Evolutionary conservation across 2,329 filamentous ascomycete genomes (phyloP).

Genomic region (Stagonosporopsis vannaccii): DNA sequence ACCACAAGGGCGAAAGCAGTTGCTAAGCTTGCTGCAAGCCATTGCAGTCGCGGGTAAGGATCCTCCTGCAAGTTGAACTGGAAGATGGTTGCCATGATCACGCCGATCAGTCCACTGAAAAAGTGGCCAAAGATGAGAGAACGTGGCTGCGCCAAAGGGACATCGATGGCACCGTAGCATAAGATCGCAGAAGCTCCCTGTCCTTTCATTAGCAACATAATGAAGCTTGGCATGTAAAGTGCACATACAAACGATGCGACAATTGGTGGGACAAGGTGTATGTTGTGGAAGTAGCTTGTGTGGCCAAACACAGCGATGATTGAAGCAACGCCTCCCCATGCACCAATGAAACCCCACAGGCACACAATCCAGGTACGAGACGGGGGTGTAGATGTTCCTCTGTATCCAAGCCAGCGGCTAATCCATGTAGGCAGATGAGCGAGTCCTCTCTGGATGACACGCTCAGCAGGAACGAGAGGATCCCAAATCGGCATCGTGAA

Average conservation of each 20-base stretch:
- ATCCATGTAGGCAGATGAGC: constrained; percentile 67
- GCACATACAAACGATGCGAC: constrained; percentile 50
- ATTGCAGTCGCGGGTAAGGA: constrained; percentile 43
- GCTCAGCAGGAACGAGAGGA: constrained; percentile 38
- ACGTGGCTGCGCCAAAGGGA: constrained; percentile 56
- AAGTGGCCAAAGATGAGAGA: constrained; percentile 55
- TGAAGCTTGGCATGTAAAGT: neutral
- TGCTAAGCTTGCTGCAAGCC: constrained; percentile 54
- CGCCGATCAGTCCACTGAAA: constrained; percentile 54
- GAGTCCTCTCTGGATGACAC: constrained; percentile 38
- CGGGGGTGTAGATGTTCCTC: constrained; percentile 38
- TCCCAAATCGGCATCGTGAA: constrained; percentile 34
- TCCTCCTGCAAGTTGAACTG: constrained; percentile 44
- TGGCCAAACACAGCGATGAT: constrained; percentile 52
- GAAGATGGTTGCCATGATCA: constrained; percentile 55
- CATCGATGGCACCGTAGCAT: constrained; percentile 55
- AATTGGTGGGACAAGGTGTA: constrained; percentile 51
- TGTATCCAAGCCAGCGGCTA: constrained; percentile 68
- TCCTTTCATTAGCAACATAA: constrained; percentile 7
- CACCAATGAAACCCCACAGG: constrained; percentile 53
- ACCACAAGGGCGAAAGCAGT: constrained; percentile 54
- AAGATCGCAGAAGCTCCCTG: constrained; percentile 57
- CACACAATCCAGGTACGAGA: constrained; percentile 46
- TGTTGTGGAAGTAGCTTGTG: constrained; percentile 47
- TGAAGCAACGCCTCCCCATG: constrained; percentile 52